Percentiles rank a stretch among this genome's conserved stretches.
These are phyloP conservation scores for Thraustotheca clavata DNA, from an alignment of 352 stramenopile species.

Conservation along the genomic window DNA sequence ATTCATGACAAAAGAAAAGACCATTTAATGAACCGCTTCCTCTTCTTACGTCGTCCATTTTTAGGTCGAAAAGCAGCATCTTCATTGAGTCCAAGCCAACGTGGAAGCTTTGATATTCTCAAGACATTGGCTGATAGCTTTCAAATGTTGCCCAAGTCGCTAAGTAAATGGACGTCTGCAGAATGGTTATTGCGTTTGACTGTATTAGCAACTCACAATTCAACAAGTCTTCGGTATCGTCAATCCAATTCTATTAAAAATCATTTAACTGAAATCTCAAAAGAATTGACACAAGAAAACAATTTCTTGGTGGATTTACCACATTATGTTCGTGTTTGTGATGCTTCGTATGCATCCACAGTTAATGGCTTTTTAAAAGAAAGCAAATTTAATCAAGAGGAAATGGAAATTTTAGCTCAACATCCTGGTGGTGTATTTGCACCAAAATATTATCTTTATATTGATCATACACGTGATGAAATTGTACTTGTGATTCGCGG, in stretches of 20 bases:
- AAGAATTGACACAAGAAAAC: conserved; percentile 27
- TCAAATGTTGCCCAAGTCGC: conserved; percentile 35
- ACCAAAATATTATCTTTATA: conserved; percentile 62
- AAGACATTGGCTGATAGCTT: conserved; percentile 67
- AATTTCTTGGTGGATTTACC: conserved; percentile 20
- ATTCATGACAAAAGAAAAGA: too few relatives aligned
- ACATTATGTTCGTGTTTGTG: conserved; percentile 36
- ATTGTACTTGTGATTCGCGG: conserved; percentile 57
- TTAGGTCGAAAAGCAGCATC: not conserved
- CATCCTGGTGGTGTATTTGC: conserved; percentile 63
- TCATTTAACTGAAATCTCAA: conserved; percentile 21
- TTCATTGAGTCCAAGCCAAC: not conserved
- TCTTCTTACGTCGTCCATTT: not conserved
- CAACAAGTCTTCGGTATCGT: conserved; percentile 27
- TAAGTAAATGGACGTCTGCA: conserved; percentile 60
- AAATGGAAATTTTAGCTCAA: conserved; percentile 35
- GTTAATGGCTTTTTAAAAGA: conserved; percentile 45
- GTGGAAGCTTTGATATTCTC: conserved; percentile 36
- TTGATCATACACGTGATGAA: conserved; percentile 42
- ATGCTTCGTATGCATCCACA: conserved; percentile 59
- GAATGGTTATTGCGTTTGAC: conserved; percentile 79
- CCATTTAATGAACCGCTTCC: not conserved
- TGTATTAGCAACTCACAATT: conserved; percentile 64
- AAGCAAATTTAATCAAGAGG: conserved; percentile 25
- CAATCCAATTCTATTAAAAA: not conserved